Percentiles rank a stretch among this genome's conserved stretches.
These are phyloP conservation scores for Trichoderma atrobrunneum DNA, from an alignment of 2,329 filamentous ascomycete genomes.

Conservation along the genomic window DNA sequence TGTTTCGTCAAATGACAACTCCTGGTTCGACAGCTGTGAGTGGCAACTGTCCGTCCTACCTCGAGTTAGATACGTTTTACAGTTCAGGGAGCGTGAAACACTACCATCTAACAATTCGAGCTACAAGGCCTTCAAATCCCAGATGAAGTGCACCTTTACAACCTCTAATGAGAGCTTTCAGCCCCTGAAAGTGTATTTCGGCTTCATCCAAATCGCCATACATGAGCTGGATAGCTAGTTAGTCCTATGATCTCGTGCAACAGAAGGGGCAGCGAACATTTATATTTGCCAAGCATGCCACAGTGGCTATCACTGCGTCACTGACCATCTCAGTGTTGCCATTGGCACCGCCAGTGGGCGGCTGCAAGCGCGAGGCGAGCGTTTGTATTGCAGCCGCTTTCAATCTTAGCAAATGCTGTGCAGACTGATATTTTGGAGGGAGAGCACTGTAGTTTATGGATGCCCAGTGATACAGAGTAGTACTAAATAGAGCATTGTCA, in stretches of 20 bases:
- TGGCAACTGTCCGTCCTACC: conserved; percentile 5
- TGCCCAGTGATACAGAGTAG: neutral
- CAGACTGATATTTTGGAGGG: neutral
- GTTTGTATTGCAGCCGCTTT: neutral
- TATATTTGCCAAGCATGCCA: neutral
- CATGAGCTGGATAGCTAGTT: neutral
- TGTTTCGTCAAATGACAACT: neutral
- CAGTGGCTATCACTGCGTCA: neutral
- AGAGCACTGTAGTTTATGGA: neutral
- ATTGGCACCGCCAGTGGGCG: neutral
- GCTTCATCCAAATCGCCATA: neutral
- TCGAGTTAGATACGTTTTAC: neutral
- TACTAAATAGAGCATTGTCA: neutral
- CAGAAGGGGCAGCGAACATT: neutral
- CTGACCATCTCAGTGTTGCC: neutral
- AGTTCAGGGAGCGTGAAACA: neutral
- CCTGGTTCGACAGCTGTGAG: neutral
- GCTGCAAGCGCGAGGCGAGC: neutral
- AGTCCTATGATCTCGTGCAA: neutral
- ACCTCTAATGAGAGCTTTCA: neutral
- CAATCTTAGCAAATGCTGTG: neutral
- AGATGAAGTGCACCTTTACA: neutral
- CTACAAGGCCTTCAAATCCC: neutral
- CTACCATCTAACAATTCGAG: conserved; percentile 6
- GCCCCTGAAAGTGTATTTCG: neutral